Conservation (phyloP, 2,329 filamentous ascomycete species). For the Pseudogymnoascus sp. region DNA sequence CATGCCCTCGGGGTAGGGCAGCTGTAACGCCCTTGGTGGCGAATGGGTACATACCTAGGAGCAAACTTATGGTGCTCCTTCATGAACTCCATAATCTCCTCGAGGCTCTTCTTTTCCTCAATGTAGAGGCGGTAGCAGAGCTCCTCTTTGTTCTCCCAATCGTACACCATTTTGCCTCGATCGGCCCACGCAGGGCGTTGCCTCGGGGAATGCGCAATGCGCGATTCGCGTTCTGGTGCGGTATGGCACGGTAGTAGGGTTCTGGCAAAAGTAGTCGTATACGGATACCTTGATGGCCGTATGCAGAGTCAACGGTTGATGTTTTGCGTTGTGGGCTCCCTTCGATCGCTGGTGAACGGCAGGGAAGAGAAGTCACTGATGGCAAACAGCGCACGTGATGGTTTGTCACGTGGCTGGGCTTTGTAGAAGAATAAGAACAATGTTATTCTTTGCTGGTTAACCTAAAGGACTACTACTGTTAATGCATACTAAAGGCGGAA, state of each 20-base stretch:
- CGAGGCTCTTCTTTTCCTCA: conserved; percentile 63
- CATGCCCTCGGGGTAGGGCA: conserved; percentile 8
- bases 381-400: background rate
- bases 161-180: conserved; percentile 40
- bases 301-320: conserved; percentile 7
- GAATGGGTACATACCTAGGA: conserved; percentile 51
- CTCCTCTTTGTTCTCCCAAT: conserved; percentile 60
- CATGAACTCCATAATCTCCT: conserved; percentile 70
- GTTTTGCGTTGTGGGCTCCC: conserved; percentile 8
- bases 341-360: conserved; percentile 8
- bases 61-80: conserved; percentile 57
- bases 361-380: conserved; percentile 3
- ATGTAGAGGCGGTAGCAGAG: conserved; percentile 69
- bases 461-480: background rate
- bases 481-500: background rate
- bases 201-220: conserved; percentile 3
- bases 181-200: background rate
- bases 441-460: background rate
- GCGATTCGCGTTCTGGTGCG: conserved; percentile 1
- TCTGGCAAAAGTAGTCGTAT: conserved; percentile 3
- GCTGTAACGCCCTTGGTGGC: background rate
- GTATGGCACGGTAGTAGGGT: background rate
- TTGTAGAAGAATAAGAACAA: background rate
- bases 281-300: conserved; percentile 8
- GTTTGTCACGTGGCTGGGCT: background rate